These are phyloP conservation scores for Eragrostis tef DNA, from an alignment of 202 grass and related monocot species.

Conservation along the genomic window DNA sequence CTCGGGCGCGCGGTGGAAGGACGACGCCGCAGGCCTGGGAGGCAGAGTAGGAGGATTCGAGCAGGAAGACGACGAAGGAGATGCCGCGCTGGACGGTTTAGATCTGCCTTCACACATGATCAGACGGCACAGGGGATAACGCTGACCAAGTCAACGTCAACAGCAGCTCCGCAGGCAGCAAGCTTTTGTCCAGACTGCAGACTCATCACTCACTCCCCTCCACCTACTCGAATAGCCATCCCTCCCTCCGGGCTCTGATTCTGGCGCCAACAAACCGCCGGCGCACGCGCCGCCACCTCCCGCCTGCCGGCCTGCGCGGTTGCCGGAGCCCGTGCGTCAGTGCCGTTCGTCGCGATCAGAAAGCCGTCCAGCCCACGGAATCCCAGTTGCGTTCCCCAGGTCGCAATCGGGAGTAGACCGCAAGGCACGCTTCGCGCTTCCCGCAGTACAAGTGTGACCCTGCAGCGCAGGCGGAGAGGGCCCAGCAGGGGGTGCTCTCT, in stretches of 20 bases:
- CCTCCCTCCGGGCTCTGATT: too few relatives aligned
- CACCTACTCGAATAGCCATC: too few relatives aligned
- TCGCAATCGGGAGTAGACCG: slow-evolving; percentile 34
- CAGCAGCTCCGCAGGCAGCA: not conserved
- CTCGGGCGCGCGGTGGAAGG: too few relatives aligned
- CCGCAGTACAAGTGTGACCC: slow-evolving; percentile 14
- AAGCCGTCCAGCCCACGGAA: slow-evolving; percentile 30
- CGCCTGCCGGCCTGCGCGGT: not conserved
- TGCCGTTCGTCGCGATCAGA: not conserved
- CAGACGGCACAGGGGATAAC: not conserved
- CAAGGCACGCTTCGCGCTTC: slow-evolving; percentile 36
- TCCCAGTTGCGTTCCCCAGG: not conserved
- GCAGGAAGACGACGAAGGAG: not conserved
- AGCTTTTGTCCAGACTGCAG: too few relatives aligned
- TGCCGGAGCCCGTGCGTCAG: not conserved
- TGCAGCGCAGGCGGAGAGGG: not conserved
- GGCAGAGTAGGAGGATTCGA: not conserved
- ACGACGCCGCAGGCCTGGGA: not conserved
- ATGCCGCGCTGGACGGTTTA: not conserved
- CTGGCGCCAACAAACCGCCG: not conserved
- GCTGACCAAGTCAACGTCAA: slow-evolving; percentile 11
- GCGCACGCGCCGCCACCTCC: not conserved
- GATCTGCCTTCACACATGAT: not conserved
- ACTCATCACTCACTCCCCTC: too few relatives aligned
- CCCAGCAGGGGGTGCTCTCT: not conserved